Evolutionary conservation across 352 stramenopile species (phyloP).

Genomic region (Pythium sp.): DNA sequence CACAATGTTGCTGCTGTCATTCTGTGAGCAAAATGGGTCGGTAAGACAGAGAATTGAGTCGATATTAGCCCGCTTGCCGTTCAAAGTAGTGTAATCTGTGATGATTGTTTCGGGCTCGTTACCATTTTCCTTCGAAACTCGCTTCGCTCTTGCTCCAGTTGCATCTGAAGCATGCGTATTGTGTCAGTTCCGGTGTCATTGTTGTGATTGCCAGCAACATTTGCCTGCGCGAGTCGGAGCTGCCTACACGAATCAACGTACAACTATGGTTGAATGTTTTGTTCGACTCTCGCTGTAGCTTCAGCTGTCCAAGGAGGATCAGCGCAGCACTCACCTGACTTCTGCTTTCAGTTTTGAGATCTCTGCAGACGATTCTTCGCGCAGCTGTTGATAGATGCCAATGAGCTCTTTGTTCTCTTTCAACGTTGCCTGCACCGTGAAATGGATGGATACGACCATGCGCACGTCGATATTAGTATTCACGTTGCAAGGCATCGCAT

Average conservation of each 20-base stretch:
- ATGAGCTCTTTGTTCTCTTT: constrained; percentile 76
- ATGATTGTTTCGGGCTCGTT: neutral
- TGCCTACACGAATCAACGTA: constrained; percentile 3
- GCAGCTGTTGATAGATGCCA: constrained; percentile 65
- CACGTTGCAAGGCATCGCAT: neutral
- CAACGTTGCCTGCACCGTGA: constrained; percentile 40
- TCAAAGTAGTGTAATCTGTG: neutral
- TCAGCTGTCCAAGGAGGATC: neutral
- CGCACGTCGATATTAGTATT: neutral
- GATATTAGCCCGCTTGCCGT: no score
- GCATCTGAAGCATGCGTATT: constrained; percentile 8
- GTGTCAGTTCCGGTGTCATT: constrained; percentile 4
- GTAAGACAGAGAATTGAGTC: no score
- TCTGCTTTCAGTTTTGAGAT: constrained; percentile 43
- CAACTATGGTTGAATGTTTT: neutral
- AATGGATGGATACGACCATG: neutral
- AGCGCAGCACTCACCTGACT: constrained; percentile 41
- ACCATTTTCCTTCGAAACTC: constrained; percentile 42
- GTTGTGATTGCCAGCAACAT: neutral
- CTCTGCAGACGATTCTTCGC: constrained; percentile 51
- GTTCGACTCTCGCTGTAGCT: neutral
- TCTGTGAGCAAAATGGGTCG: constrained; percentile 19
- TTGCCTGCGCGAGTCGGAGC: constrained; percentile 3
- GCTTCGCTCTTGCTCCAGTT: constrained; percentile 33
- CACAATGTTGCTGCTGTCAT: constrained; percentile 47